Base-by-base conservation (phyloP, 225 moss, liverwort and hornwort genomes). In the Lunularia cruciata region DNA sequence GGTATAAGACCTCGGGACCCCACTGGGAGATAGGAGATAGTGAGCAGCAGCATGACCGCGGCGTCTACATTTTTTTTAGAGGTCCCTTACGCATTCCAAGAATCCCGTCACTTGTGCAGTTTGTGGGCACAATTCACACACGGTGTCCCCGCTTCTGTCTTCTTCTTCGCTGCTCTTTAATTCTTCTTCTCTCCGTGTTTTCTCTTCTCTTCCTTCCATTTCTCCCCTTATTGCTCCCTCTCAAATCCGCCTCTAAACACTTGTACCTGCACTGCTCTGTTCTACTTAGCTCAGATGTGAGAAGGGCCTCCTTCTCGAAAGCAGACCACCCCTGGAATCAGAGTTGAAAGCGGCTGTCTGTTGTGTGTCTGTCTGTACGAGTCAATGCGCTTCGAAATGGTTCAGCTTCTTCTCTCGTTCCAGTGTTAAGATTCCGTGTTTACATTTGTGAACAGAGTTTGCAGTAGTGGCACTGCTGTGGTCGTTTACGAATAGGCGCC, bases 41-140 rank as follows among this genome's bases (percentile, higher is more conserved):
- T n/a, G n/a, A n/a, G n/a, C n/a, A n/a, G n/a, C n/a, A n/a, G n/a
- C n/a, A n/a, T n/a, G n/a, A n/a, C 8, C 37, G 36, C 37, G 60
- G 57, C 30, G 57, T 51, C 51, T 16, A 57, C 16, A 32, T 23
- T 16, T 57, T 30, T 57, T n/a, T n/a, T 5, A 57, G n/a, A 57
- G 30, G 28, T n/a, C 34, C 35, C 19, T 10, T 0, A 37, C 34
- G 34, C 34, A 37, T 60, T 22, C 35, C 60, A 36, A 60, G 34
- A 36, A 35, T 60, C 60, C 37, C 60, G 60, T 60, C 60, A 23
- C 27, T 57, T 57, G n/a, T 23, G 59, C 59, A 20, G 54, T 55
- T 2, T 55, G 62, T 62, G 62, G 62, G 62, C 62, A 7, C 15
- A 64, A 64, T 64, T 64, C 30, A 45, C 64, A 25, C 42, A 27